Evolutionary conservation across 345 rosid genomes (phyloP).

Genomic region (Eutrema japonicum): DNA sequence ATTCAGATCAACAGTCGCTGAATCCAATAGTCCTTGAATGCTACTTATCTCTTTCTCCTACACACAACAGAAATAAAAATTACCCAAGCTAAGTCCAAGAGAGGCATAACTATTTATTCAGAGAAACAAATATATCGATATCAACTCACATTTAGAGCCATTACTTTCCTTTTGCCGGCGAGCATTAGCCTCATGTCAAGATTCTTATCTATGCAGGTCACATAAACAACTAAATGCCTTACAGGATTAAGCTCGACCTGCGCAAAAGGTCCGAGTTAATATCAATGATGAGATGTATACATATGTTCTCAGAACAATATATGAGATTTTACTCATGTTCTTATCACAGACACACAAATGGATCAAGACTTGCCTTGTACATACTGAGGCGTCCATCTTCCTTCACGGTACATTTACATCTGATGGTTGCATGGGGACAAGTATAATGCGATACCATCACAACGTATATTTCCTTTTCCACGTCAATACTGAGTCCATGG

Average conservation of each 20-base stretch:
- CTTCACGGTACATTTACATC: conserved; percentile 58
- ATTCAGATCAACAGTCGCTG: conserved; percentile 54
- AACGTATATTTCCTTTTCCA: conserved; percentile 51
- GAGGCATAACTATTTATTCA: neutral
- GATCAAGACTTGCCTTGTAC: conserved; percentile 52
- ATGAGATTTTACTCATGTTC: neutral
- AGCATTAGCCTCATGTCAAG: conserved; percentile 68
- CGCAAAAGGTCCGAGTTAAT: neutral
- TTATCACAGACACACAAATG: neutral
- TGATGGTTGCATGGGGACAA: conserved; percentile 38
- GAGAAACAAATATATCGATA: neutral
- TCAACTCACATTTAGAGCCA: conserved; percentile 49
- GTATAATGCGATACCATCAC: conserved; percentile 53
- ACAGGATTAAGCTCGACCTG: conserved; percentile 55
- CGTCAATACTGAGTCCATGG: conserved; percentile 45
- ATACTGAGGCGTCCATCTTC: conserved; percentile 51
- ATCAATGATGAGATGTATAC: conserved; percentile 6
- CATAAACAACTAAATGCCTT: conserved; percentile 57
- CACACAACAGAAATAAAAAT: neutral
- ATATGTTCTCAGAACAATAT: neutral
- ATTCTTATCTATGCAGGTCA: conserved; percentile 61
- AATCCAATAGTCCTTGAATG: conserved; percentile 50
- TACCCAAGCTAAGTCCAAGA: conserved; percentile 10
- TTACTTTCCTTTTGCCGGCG: conserved; percentile 48
- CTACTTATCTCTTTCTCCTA: conserved; percentile 61